Evolutionary conservation across 345 rosid genomes (phyloP), one percentile per base, ranked within the genome.

Genomic region (Rhodamnia argentea): DNA sequence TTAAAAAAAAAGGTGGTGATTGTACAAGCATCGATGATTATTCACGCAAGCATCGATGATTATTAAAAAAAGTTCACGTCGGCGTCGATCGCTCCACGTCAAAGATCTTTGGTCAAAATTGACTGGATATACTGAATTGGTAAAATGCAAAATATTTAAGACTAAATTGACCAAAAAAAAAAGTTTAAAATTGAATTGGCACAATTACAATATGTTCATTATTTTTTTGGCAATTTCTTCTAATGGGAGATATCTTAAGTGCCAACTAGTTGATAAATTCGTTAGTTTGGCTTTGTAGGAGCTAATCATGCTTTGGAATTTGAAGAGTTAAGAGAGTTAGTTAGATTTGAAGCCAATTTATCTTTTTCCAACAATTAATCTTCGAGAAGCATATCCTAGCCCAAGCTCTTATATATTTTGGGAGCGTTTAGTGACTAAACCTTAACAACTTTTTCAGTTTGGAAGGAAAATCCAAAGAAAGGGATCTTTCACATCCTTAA

Each of bases 171-270:
- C n/a, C 42, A 40, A 40, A 40, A 40, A 40, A 40, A 5, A 40
- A 5, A 3, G 42, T 40, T 40, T 40, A 40, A 3, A 5, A 47
- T 1, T 50, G 52, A 10, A 50, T 50, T 50, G 52, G 3, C 10
- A 10, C 3, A 10, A 50, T 9, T 50, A 1, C 3, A 50, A 50
- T 50, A 10, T 0, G 0, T 50, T 50, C 2, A 50, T 8, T 2
- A 50, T 1, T 10, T 50, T 50, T 50, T 50, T 10, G 12, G 52
- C 10, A 50, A 10, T 50, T 50, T 50, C 10, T 50, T 10, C 5
- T 6, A 7, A 7, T 3, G 13, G 26, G 54, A 15, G 20, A 60
- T 60, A 6, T 1, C 37, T 60, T n/a, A 13, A n/a, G 70, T 60
- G 70, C 70, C 2, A n/a, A 60, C 29, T n/a, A 13, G 32, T 37